Evolutionary conservation across 208 protist species (phyloP), one percentile per base, ranked within the genome.

Genomic region (Trypanosoma avium): DNA sequence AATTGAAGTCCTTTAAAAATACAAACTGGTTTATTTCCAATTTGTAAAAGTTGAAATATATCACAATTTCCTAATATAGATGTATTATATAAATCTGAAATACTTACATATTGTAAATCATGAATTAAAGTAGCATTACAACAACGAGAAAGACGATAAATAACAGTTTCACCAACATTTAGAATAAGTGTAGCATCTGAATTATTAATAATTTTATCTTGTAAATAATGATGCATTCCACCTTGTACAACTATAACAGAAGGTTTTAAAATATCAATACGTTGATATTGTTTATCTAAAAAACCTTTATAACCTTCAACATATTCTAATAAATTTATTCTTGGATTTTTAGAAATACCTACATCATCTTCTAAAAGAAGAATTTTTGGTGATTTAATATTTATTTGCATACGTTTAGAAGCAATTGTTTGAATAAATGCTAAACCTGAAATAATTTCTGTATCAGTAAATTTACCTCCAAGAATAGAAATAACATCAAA

Each of bases 141-240:
- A 59, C 79, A 83, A 48, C 57, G 53, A 17, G 88, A 74, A 4
- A 91, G 56, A 45, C 74, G 73, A 22, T 61, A 32, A 33, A 91
- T 33, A 24, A 75, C 60, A 12, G 67, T 47, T 45, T 62, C 32
- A 19, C 84, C 83, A 10, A 80, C 85, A 35, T 92, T 35, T 26
- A 88, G 61, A 46, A 95, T 62, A 10, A 92, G 75, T 19, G 69
- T 75, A 53, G 83, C 81, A 52, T 47, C 33, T 26, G 69, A 77
- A 26, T 78, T 53, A 27, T 77, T 33, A 49, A 78, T 47, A 43
- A 92, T 79, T 27, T 61, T 70, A 30, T 75, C 53, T 29, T 83
- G 81, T 53, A 95, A 67, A 61, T 86, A 86, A 65, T 92, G 83
- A 63, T 95, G 84, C 83, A 92, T 86, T 49, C 73, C 70, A 8